A percentile compares a stretch with the other conserved stretches of the same genome.
Conservation (phyloP, 2,329 filamentous ascomycete genomes). For the Diaporthe vexans region DNA sequence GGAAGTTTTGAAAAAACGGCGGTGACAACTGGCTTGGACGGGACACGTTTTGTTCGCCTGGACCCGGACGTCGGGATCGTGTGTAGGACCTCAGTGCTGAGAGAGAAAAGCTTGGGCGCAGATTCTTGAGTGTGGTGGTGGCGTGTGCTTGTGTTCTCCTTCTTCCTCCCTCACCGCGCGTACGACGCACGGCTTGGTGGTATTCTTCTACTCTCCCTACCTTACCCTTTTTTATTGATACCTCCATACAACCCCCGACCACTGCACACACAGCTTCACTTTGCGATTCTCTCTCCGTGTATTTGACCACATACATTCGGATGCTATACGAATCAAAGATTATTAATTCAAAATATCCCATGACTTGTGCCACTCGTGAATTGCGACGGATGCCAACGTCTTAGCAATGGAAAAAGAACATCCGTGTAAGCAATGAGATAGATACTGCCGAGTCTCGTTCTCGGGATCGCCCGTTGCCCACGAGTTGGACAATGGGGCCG, state of each 20-base stretch:
- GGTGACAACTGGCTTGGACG: constrained; percentile 33
- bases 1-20: not conserved
- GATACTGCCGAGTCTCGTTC: too few relatives aligned
- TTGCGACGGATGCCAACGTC: too few relatives aligned
- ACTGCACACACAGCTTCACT: constrained; percentile 31
- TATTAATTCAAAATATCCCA: not conserved
- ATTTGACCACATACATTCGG: constrained; percentile 18
- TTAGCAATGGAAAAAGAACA: not conserved
- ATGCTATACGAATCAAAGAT: constrained; percentile 26
- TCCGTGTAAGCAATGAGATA: not conserved
- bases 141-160: constrained; percentile 18
- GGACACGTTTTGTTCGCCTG: constrained; percentile 22
- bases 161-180: not conserved
- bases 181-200: constrained; percentile 9
- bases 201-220: constrained; percentile 18
- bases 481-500: not conserved
- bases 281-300: constrained; percentile 20
- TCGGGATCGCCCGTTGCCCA: not conserved
- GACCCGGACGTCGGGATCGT: constrained; percentile 12
- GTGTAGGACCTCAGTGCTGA: constrained; percentile 17
- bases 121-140: constrained; percentile 27
- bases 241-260: constrained; percentile 29
- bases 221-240: constrained; percentile 30
- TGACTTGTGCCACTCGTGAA: not conserved
- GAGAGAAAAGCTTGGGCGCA: constrained; percentile 15